Conservation (phyloP, 768 basidiomycete species). For the Lenzites betulinus region DNA sequence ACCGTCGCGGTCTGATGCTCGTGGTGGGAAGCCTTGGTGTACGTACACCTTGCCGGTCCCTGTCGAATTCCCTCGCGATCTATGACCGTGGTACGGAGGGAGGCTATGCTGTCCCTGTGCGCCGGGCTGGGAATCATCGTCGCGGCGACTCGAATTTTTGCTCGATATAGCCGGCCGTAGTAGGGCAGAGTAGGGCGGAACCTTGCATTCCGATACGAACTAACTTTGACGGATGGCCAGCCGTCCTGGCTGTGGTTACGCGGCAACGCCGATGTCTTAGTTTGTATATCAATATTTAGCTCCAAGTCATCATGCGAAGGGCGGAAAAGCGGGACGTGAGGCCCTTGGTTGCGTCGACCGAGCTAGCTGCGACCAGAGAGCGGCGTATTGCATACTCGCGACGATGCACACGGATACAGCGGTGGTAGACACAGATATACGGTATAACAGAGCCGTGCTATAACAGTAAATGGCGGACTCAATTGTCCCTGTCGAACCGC, state of each 20-base stretch:
- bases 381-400: no score
- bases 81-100: background rate
- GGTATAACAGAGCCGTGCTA: background rate
- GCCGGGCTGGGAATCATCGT: background rate
- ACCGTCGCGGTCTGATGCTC: background rate
- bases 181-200: no score
- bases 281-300: no score
- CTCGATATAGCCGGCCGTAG: background rate
- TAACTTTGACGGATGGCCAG: no score
- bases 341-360: no score
- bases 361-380: no score
- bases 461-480: background rate
- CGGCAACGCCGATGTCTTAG: no score
- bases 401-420: no score
- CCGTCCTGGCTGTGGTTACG: no score
- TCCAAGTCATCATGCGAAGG: no score
- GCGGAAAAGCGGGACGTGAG: no score
- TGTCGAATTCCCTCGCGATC: background rate
- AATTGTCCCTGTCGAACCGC: conserved; percentile 51
- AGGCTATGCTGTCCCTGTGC: background rate
- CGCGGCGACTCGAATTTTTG: background rate
- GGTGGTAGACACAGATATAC: background rate
- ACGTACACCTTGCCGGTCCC: background rate
- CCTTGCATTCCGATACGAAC: no score
- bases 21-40: background rate